phyloP scores from a whole-genome alignment of 352 stramenopile genomes.

The Thalassiosira livingstoniorum region DNA sequence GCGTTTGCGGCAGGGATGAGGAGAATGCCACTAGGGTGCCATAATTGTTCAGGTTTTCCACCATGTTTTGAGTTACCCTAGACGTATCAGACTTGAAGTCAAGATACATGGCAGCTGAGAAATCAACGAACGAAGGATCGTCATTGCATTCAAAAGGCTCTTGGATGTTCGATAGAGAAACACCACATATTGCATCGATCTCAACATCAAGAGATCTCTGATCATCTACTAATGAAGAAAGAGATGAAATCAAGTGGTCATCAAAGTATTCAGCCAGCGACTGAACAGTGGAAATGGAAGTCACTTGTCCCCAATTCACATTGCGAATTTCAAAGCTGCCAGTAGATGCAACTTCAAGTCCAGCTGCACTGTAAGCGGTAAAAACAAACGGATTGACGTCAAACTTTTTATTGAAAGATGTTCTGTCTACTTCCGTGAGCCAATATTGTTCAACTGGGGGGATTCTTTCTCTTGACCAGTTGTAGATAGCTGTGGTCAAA shows the following conservation, averaged over 20 bases:
- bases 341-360: background rate
- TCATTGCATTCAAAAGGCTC: background rate
- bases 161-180: background rate
- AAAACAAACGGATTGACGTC: conserved; percentile 7
- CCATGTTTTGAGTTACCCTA: background rate
- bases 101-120: background rate
- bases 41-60: background rate
- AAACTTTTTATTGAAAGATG: background rate
- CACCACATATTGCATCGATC: background rate
- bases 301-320: background rate
- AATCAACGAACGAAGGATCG: background rate
- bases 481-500: conserved; percentile 5
- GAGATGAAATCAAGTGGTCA: background rate
- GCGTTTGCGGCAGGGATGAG: background rate
- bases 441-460: conserved; percentile 6
- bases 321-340: conserved; percentile 7
- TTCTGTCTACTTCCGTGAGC: background rate
- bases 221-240: background rate
- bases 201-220: background rate
- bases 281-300: background rate
- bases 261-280: conserved; percentile 6
- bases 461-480: background rate
- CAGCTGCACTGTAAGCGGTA: background rate
- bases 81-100: background rate
- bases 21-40: background rate